phyloP scores from a whole-genome alignment of 129 eudicot genomes.

The Smallanthus sonchifolius region DNA sequence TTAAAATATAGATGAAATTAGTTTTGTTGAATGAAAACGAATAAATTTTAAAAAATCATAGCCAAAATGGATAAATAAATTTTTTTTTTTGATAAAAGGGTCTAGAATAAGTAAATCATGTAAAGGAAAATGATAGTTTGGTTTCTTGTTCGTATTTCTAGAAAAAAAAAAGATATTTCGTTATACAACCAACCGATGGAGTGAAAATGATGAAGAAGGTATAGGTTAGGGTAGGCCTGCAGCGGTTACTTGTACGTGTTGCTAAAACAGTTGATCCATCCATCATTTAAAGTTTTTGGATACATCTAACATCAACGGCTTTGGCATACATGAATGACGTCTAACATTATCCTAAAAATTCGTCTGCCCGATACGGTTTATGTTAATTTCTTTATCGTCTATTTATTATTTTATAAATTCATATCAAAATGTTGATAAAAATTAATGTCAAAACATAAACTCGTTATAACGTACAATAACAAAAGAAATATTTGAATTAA shows the following conservation, averaged over 20 bases:
- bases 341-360: conserved; percentile 16
- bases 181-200: background rate
- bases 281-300: conserved; percentile 16
- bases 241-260: conserved; percentile 27
- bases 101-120: too few species aligned
- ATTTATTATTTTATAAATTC: background rate
- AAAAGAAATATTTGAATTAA: too few species aligned
- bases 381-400: background rate
- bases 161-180: background rate
- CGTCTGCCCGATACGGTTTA: conserved; percentile 11
- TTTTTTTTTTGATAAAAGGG: too few species aligned
- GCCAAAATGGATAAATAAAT: too few species aligned
- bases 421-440: background rate
- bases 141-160: background rate
- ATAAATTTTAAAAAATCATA: too few species aligned
- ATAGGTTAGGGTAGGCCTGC: conserved; percentile 19
- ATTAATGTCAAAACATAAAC: too few species aligned
- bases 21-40: too few species aligned
- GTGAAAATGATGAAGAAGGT: background rate
- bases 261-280: conserved; percentile 27
- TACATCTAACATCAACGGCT: conserved; percentile 14
- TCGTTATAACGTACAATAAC: too few species aligned
- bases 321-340: conserved; percentile 19
- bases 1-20: too few species aligned
- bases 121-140: too few species aligned